These are phyloP conservation scores for Calophaca sinica DNA, from an alignment of 306 rosid species.

Conservation along the genomic window DNA sequence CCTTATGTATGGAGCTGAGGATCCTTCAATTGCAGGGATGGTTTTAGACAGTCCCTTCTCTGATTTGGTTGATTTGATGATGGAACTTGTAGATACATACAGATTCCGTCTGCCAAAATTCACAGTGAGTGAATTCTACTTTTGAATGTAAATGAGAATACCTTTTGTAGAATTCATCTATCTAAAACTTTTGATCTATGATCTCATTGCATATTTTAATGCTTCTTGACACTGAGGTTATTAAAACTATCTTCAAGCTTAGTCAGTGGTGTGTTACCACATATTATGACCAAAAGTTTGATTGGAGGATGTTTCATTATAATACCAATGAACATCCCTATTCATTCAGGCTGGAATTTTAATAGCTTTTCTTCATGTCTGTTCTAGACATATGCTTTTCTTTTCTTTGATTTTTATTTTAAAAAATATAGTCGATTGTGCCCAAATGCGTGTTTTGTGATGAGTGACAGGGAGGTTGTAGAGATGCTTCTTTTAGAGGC, in stretches of 20 bases:
- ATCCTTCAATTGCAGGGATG: conserved; percentile 98
- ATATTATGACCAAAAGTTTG: conserved; percentile 24
- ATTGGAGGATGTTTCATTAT: neutral
- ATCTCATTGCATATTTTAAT: conserved; percentile 32
- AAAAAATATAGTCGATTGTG: too few relatives aligned
- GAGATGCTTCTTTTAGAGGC: too few relatives aligned
- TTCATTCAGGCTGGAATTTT: neutral
- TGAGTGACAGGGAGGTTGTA: too few relatives aligned
- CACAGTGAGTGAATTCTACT: conserved; percentile 70
- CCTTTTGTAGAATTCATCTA: neutral
- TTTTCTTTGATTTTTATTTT: too few relatives aligned
- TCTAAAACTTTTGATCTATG: neutral
- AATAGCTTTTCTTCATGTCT: too few relatives aligned
- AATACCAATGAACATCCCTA: neutral
- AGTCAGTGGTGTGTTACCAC: neutral
- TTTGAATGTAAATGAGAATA: conserved; percentile 18
- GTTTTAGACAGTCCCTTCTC: conserved; percentile 98
- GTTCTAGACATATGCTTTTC: too few relatives aligned
- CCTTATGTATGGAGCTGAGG: conserved; percentile 96
- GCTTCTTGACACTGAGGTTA: conserved; percentile 12
- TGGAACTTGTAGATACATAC: conserved; percentile 93
- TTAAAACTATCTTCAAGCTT: neutral
- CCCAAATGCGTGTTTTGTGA: too few relatives aligned
- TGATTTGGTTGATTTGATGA: conserved; percentile 96
- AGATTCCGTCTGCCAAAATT: conserved; percentile 87